phyloP scores from a whole-genome alignment of 352 stramenopile genomes.

The Phytopythium ostracodes region DNA sequence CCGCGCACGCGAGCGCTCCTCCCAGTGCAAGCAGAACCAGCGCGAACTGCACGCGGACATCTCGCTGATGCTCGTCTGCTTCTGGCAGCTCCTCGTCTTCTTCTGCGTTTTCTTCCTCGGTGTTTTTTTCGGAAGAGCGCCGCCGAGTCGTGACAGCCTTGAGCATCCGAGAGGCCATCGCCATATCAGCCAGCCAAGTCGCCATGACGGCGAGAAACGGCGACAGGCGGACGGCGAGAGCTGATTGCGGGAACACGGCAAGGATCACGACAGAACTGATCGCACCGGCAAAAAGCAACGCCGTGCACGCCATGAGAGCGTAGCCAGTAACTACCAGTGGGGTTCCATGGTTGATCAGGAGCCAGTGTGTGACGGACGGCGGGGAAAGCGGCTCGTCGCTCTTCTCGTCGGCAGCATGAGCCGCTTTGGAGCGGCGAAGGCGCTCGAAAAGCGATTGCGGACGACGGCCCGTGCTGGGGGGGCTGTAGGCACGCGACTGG shows the following conservation, averaged over 20 bases:
- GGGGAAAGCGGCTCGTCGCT: not conserved
- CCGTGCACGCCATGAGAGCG: not conserved
- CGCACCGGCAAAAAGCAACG: not conserved
- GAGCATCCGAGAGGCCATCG: constrained; percentile 35
- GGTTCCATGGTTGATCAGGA: not conserved
- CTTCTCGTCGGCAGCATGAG: not conserved
- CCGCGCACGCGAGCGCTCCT: constrained; percentile 32
- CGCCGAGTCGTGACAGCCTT: constrained; percentile 24
- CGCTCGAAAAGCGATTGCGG: not conserved
- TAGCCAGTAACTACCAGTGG: not conserved
- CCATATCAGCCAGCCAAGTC: constrained; percentile 43
- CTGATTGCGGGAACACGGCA: not conserved
- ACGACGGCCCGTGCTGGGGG: not conserved
- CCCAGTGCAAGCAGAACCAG: constrained; percentile 17
- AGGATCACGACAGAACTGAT: not conserved
- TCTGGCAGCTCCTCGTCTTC: not conserved
- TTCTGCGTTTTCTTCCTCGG: not conserved
- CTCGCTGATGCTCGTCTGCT: not conserved
- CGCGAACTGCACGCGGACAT: constrained; percentile 13
- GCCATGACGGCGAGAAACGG: constrained; percentile 40
- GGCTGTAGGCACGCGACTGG: constrained; percentile 31
- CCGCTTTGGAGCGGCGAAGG: not conserved
- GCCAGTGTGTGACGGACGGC: not conserved
- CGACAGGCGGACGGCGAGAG: constrained; percentile 21
- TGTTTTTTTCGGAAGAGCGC: constrained; percentile 13